A percentile compares a stretch with the other conserved stretches of the same genome.
Conservation (phyloP, 2,329 filamentous ascomycete species). For the Fusarium luffae region DNA sequence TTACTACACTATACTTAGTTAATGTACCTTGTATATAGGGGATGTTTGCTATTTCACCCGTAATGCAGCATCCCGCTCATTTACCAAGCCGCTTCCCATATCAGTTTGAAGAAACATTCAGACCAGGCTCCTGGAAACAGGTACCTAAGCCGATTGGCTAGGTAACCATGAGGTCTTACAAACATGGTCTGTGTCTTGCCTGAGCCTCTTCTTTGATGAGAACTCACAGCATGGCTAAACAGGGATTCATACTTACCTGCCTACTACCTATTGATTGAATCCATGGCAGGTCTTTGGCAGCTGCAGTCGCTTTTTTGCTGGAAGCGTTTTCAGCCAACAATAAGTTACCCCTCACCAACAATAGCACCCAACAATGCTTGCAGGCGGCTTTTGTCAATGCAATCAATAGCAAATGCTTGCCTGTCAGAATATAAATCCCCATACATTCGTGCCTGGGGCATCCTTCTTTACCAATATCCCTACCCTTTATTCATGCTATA, state of each 20-base stretch:
- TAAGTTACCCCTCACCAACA: not conserved
- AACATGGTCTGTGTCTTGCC: not conserved
- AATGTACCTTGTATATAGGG: too few relatives aligned
- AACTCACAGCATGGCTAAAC: not conserved
- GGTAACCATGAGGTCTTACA: not conserved
- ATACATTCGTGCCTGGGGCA: not conserved
- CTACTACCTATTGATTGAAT: not conserved
- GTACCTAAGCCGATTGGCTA: not conserved
- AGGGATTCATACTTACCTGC: not conserved
- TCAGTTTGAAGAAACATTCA: not conserved
- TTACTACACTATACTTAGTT: too few relatives aligned
- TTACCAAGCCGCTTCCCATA: not conserved
- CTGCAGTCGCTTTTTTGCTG: not conserved
- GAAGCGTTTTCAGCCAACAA: not conserved
- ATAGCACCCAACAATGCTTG: not conserved
- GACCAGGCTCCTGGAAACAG: not conserved
- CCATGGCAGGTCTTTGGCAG: not conserved
- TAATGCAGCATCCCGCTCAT: not conserved
- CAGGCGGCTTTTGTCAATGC: not conserved
- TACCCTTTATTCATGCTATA: too few relatives aligned
- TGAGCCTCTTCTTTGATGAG: not conserved
- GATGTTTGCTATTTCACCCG: not conserved
- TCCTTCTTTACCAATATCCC: accelerated
- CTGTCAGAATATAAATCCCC: not conserved
- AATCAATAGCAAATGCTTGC: not conserved